Evolutionary conservation across 1,139 yeast genomes (phyloP), one percentile per base, ranked within the genome.

Genomic region (Candida buenavistaensis): DNA sequence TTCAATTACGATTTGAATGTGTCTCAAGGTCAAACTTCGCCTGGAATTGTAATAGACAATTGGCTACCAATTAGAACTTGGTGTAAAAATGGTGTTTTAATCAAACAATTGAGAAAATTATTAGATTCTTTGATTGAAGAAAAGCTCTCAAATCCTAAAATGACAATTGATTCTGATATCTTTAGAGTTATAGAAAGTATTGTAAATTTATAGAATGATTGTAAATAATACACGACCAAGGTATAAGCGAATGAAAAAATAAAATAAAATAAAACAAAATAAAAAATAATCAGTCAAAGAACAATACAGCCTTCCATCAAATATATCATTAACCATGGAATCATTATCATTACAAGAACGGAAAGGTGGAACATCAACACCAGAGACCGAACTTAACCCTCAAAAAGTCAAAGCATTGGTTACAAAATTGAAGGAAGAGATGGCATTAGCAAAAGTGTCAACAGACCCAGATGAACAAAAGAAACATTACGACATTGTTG

Each of bases 41-140:
- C 86, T 0, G 88, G 89, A 32, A 68, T 82, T 38, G 72, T 82
- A 17, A 54, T 89, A 39, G 95, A 85, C 50, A 71, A 74, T 32
- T 85, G 96, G 96, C 59, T 85, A 21, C 89, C 95, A 6, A 67
- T 92, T 23, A 68, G 86, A 45, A 86, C 96, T 3, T 89, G 97
- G 97, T 86, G 96, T 45, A 84, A 94, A 48, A 88, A 90, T 51
- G 97, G 94, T 1, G 95, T 92, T 4, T 64, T 90, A 35, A 73
- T 89, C 25, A 85, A 85, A 42, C 76, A 83, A 39, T 61, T 92
- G 35, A 67, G 95, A 45, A 52, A 64, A 13, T 54, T 88, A 30
- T 61, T 90, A 17, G 95, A 89, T 52, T 64, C 72, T 13, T 76
- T 84, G 1, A 75, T 90, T 37, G 84, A 77, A 32, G 72, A 70